These are phyloP conservation scores for Neocallimastix lanati DNA, from an alignment of 192 early-diverging fungal species.

Conservation along the genomic window DNA sequence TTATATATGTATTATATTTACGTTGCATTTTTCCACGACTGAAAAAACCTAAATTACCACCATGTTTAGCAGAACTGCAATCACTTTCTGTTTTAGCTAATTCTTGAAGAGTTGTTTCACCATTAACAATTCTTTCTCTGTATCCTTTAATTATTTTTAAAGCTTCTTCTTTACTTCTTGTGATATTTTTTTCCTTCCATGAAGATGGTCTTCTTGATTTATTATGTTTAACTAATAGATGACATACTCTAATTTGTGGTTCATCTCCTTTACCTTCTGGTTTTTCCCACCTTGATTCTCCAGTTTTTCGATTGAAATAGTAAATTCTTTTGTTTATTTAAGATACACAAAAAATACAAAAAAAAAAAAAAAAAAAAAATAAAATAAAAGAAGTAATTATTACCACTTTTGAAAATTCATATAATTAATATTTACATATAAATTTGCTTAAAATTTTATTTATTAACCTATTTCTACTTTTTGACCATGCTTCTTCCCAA, in stretches of 20 bases:
- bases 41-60: slow-evolving; percentile 2
- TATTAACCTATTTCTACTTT: neutral
- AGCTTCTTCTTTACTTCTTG: slow-evolving; percentile 81
- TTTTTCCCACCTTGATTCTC: slow-evolving; percentile 58
- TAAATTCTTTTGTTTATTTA: no score
- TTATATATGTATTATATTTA: neutral
- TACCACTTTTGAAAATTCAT: no score
- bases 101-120: slow-evolving; percentile 38
- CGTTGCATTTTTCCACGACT: neutral
- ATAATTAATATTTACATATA: no score
- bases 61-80: slow-evolving; percentile 70
- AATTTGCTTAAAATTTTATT: no score
- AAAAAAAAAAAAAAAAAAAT: no score
- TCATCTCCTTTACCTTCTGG: slow-evolving; percentile 13
- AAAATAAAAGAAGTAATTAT: no score
- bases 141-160: slow-evolving; percentile 42
- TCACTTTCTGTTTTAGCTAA: slow-evolving; percentile 68
- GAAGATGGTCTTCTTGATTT: slow-evolving; percentile 70
- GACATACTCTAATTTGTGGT: slow-evolving; percentile 54
- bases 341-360: no score
- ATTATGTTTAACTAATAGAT: slow-evolving; percentile 79
- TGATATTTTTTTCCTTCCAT: slow-evolving; percentile 75
- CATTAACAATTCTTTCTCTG: slow-evolving; percentile 39
- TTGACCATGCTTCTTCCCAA: neutral
- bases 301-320: slow-evolving; percentile 56